Conservation (phyloP, 768 basidiomycete genomes). For the Cantharellus anzutake region DNA sequence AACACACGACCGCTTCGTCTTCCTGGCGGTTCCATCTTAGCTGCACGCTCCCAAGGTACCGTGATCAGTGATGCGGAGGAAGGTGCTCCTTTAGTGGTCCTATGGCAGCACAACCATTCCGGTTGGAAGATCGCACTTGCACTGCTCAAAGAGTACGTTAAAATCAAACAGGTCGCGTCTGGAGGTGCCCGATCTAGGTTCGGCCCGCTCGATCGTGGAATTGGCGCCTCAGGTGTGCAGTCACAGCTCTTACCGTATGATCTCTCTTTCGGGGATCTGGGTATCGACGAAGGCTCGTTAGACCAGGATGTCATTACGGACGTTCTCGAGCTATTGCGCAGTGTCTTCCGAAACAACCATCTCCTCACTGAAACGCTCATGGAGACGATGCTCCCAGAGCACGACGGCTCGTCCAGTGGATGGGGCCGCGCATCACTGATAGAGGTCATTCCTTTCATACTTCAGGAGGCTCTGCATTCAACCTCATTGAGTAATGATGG, state of each 20-base stretch:
- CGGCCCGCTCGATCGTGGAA: not conserved
- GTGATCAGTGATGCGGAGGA: slow-evolving; percentile 44
- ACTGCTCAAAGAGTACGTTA: slow-evolving; percentile 56
- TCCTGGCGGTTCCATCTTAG: slow-evolving; percentile 58
- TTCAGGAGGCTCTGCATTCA: slow-evolving; percentile 54
- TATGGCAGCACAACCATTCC: slow-evolving; percentile 67
- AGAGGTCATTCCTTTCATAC: slow-evolving; percentile 59
- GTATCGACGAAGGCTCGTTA: slow-evolving; percentile 46
- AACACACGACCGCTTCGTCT: slow-evolving; percentile 49
- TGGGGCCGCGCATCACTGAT: slow-evolving; percentile 28
- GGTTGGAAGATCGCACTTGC: slow-evolving; percentile 81
- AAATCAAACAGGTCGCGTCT: slow-evolving; percentile 11
- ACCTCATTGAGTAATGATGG: slow-evolving; percentile 12
- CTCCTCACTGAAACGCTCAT: slow-evolving; percentile 44
- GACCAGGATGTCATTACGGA: slow-evolving; percentile 51
- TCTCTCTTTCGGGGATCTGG: slow-evolving; percentile 45
- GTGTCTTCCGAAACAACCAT: slow-evolving; percentile 49
- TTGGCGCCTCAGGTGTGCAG: not conserved
- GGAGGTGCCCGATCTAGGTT: not conserved
- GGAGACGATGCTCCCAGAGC: slow-evolving; percentile 41
- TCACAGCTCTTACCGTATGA: not conserved
- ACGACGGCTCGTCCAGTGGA: slow-evolving; percentile 26
- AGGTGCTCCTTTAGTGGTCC: slow-evolving; percentile 47
- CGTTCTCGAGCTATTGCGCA: slow-evolving; percentile 60
- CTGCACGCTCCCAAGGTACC: slow-evolving; percentile 43